Evolutionary conservation across 208 protist species (phyloP), one percentile per base, ranked within the genome.

Genomic region (Strigomonas culicis): DNA sequence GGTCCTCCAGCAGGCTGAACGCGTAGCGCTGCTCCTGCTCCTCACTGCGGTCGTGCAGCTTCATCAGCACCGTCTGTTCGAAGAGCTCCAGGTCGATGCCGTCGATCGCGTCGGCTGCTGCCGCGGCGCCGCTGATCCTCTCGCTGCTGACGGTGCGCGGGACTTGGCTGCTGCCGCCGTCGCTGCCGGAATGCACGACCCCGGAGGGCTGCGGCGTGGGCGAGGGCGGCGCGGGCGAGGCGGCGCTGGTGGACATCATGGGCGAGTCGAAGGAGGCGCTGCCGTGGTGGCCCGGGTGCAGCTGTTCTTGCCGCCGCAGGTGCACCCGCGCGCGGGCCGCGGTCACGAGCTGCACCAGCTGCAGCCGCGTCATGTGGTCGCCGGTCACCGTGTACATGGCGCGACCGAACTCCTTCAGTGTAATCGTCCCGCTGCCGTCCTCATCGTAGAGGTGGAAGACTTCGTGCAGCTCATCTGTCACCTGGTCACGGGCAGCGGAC

Each of bases 381-480:
- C 88, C 88, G 21, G 85, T 94, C 32, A 94, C 85, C 10, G 85
- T 90, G 67, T 90, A 81, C 21, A 94, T 58, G 1, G 88, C 88
- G n/a, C 77, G 60, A 6, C 60, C 60, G 11, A 89, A 68, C 44
- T 94, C 85, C 25, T 75, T 60, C 2, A 91, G 71, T 46, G 77
- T 80, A 55, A 94, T 90, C 39, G 59, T 79, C 22, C 88, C 88
- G 0, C 83, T 80, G 10, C 66, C 76, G 55, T 94, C 88, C 50
- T 94, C 88, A 59, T 94, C 83, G 50, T 90, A 94, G 6, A 92
- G 82, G 47, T 69, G 74, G 64, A 92, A 94, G 25, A 94, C 85
- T 50, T 94, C 88, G 21, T 74, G 71, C 47, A 94, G 91, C 47
- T 92, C 88, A 55, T 90, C 81, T 25, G 74, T 77, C 11, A 94